Evolutionary conservation across 805 yeast genomes (phyloP), one percentile per base, ranked within the genome.

Genomic region (Yarrowia sp.): DNA sequence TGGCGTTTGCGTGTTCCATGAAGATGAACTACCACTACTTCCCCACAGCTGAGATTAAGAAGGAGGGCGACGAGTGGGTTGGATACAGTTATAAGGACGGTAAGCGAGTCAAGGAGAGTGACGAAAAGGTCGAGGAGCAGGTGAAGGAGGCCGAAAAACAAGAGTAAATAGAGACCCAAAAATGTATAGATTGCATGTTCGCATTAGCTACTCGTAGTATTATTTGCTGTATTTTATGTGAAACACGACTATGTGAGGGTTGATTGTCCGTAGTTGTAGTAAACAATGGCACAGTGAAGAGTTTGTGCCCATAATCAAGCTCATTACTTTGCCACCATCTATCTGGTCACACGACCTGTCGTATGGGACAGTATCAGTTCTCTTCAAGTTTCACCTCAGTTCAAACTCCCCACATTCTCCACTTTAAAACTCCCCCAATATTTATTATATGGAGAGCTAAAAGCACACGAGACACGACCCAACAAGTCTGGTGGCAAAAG

Each of bases 21-120:
- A 90, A 90, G 76, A 90, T 96, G 0, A 90, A 90, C 74, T 89
- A 90, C 72, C 97, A 92, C 72, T 92, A 92, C 73, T 92, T 90
- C 76, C 83, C 85, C n/a, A 83, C 85, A 2, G 69, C 77, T 12
- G 84, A 82, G 68, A 68, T 83, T 63, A 75, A 71, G 58, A 75
- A 82, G 70, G 77, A 74, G 6, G 75, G 78, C 7, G 81, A 81
- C 11, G 80, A 82, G 68, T 85, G 89, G 89, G 75, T 79, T 48
- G 85, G 83, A 65, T 79, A 81, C 67, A 78, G 78, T 68, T 74
- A 75, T 51, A 71, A 73, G 26, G 76, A 75, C 56, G 75, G 71
- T 64, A 71, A 71, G 54, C 54, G 61, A 17, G 59, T 38, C 28
- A 54, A 54, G 48, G 48, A 51, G 40, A n/a, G 61, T n/a, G 65